phyloP scores from a whole-genome alignment of 495 filamentous ascomycete species.

The Tuber calosporum region DNA sequence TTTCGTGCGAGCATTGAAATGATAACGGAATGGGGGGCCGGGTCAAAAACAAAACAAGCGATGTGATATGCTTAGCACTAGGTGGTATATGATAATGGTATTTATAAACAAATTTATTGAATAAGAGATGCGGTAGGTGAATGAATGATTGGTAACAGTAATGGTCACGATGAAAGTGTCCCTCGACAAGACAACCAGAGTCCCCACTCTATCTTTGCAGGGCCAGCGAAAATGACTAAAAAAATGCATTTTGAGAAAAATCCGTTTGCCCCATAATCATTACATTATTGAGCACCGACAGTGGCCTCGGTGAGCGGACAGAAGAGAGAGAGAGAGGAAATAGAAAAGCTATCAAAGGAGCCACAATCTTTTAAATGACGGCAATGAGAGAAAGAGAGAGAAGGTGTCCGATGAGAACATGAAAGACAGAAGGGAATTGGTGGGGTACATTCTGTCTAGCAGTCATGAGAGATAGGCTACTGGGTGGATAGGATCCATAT shows the following conservation, averaged over 20 bases:
- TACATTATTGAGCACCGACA: constrained; percentile 25
- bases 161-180: background rate
- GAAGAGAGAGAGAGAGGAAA: constrained; percentile 18
- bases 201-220: background rate
- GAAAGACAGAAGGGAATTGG: constrained; percentile 1
- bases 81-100: background rate
- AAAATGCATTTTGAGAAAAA: background rate
- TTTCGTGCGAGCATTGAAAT: background rate
- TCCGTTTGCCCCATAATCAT: constrained; percentile 21
- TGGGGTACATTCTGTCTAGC: constrained; percentile 10
- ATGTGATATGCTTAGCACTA: background rate
- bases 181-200: background rate
- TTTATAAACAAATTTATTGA: background rate
- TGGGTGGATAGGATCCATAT: constrained; percentile 3
- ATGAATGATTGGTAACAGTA: background rate
- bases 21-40: background rate
- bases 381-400: constrained; percentile 4
- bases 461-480: constrained; percentile 13
- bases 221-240: background rate
- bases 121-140: background rate
- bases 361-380: constrained; percentile 17
- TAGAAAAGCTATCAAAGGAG: constrained; percentile 5
- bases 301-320: constrained; percentile 21
- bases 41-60: background rate
- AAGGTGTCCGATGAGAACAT: constrained; percentile 5